Evolutionary conservation across 768 basidiomycete species (phyloP).

Genomic region (Megacollybia marginata): DNA sequence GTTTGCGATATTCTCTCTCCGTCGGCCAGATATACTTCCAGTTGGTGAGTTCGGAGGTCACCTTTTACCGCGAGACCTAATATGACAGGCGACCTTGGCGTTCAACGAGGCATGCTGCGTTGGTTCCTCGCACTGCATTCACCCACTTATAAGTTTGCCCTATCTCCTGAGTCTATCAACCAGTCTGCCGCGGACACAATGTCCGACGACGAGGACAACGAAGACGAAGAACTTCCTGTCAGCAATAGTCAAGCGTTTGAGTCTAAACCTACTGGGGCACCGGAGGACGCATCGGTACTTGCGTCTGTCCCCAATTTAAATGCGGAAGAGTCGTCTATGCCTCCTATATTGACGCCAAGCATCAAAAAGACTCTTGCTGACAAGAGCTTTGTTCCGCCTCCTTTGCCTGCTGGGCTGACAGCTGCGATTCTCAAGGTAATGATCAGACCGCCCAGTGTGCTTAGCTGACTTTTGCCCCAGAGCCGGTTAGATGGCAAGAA

Average conservation of each 20-base stretch:
- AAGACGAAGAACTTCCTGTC: constrained; percentile 25
- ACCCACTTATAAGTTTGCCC: constrained; percentile 34
- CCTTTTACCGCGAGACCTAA: not conserved
- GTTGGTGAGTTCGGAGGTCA: constrained; percentile 31
- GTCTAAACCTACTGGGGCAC: constrained; percentile 7
- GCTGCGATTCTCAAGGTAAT: constrained; percentile 38
- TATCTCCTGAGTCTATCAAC: constrained; percentile 45
- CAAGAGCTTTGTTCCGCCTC: constrained; percentile 18
- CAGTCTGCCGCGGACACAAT: constrained; percentile 9
- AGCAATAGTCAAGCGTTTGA: constrained; percentile 3
- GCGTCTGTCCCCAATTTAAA: constrained; percentile 23
- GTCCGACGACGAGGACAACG: constrained; percentile 8
- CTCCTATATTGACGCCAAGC: constrained; percentile 62
- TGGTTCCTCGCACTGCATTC: constrained; percentile 65
- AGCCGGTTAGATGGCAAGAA: constrained; percentile 60
- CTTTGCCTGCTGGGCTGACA: constrained; percentile 55
- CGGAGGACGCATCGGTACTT: constrained; percentile 23
- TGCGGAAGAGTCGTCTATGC: constrained; percentile 31
- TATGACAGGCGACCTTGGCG: constrained; percentile 67
- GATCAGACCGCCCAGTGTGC: too few species aligned
- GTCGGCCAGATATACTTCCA: constrained; percentile 77
- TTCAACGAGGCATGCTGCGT: constrained; percentile 64
- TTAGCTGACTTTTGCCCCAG: not conserved
- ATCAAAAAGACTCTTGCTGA: constrained; percentile 48
- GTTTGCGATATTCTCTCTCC: constrained; percentile 86